Base-by-base conservation (phyloP, 129 eudicot genomes). In the Chrysanthemum seticuspe region DNA sequence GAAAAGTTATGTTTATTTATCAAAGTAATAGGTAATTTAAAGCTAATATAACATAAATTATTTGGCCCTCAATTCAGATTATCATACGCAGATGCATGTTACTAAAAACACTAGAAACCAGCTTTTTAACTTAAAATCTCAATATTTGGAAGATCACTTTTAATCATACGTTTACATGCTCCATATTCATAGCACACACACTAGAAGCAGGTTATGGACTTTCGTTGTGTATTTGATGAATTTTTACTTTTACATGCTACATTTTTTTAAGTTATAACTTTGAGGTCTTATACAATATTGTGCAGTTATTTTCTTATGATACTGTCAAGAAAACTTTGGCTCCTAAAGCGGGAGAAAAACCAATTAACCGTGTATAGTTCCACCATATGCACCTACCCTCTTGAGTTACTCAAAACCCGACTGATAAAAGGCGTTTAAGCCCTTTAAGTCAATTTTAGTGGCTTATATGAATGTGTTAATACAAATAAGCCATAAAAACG, bases 331-430 rank as follows among this genome's bases (percentile, higher is more conserved):
- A 90, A 78, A 81, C 77, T 52, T 74, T 90, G 84, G 82, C 89
- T 45, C 89, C 97, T 52, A 84, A 88, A 68, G 74, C 84, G 2
- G 97, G 96, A 76, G 96, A 88, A 73, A 71, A 86, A 55, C 80
- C 87, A 10, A 81, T 21, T 21, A 81, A 69, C 70, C 83, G 7
- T 89, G 84, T 18, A 23, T 59, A 87, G 91, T 87, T 93, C 98
- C 36, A 93, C 98, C 59, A 67, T 93, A 19, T 85, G 70, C 23
- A 93, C 95, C 18, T 93, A 93, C 84, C 98, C 95, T 21, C 95
- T 93, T n/a, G 98, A 93, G 84, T 69, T 93, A 16, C 83, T 93
- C 74, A 93, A 93, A 83, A 93, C 98, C 71, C 83, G 98, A 50
- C 80, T 90, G 55, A 93, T 1, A 29, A 29, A 29, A 29, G 31